Conservation (phyloP, 2,329 filamentous ascomycete species). For the Magnaporthiopsis poae region DNA sequence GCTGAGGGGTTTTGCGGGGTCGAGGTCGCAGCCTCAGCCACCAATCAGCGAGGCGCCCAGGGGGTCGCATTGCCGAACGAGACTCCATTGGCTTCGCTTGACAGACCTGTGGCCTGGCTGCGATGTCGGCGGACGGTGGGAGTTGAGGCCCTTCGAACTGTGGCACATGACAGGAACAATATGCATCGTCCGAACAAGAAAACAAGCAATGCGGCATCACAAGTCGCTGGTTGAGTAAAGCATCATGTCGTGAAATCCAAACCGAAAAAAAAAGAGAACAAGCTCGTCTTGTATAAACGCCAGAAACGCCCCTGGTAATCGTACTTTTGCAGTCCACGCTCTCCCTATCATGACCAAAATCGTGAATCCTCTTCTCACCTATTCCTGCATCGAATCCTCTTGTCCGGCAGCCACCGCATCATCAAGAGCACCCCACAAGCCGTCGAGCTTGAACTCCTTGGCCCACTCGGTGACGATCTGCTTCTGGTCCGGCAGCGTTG, state of each 20-base stretch:
- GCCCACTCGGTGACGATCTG: slow-evolving; percentile 88
- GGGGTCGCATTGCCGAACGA: not conserved
- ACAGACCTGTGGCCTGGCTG: not conserved
- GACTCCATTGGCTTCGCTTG: not conserved
- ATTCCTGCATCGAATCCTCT: slow-evolving; percentile 44
- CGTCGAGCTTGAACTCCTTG: slow-evolving; percentile 88
- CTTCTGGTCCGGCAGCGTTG: slow-evolving; percentile 58
- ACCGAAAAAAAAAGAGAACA: not conserved
- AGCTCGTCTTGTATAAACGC: slow-evolving; percentile 11
- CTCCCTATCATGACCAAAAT: not conserved
- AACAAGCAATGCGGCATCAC: not conserved
- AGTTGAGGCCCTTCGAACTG: not conserved
- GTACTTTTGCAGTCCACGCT: slow-evolving; percentile 3
- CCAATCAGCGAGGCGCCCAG: not conserved
- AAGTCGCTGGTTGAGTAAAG: not conserved
- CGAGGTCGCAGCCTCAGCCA: slow-evolving; percentile 8
- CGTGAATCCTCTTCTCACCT: slow-evolving; percentile 10
- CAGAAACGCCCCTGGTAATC: slow-evolving; percentile 1
- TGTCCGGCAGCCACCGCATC: slow-evolving; percentile 46
- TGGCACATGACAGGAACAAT: not conserved
- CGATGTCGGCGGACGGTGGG: not conserved
- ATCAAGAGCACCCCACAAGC: slow-evolving; percentile 66
- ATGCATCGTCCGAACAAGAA: not conserved
- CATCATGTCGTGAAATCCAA: not conserved
- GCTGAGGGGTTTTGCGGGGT: slow-evolving; percentile 9